These are phyloP conservation scores for Imleria badia DNA, from an alignment of 768 basidiomycete species.

Conservation along the genomic window DNA sequence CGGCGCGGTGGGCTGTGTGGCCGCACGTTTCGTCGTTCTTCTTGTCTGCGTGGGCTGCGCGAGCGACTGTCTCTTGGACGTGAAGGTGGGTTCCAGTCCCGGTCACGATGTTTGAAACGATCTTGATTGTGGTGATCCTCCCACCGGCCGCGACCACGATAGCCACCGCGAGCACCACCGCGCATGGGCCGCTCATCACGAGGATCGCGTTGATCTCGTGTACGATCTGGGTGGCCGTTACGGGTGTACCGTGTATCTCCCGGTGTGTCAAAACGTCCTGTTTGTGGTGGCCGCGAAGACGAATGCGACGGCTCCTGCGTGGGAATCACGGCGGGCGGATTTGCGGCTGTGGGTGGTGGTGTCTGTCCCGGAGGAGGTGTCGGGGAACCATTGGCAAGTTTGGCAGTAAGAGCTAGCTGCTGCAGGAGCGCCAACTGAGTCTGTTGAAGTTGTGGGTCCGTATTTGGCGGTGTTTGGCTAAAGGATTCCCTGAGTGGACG, in stretches of 20 bases:
- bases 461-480: constrained; percentile 69
- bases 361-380: constrained; percentile 26
- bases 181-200: constrained; percentile 53
- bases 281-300: not conserved
- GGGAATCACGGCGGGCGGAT: not conserved
- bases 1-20: constrained; percentile 62
- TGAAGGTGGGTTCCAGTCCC: constrained; percentile 36
- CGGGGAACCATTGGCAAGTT: constrained; percentile 33
- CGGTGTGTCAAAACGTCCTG: constrained; percentile 32
- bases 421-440: constrained; percentile 72
- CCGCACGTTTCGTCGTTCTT: constrained; percentile 47
- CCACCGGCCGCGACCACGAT: constrained; percentile 64
- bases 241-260: constrained; percentile 40
- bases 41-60: constrained; percentile 68
- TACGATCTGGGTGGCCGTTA: constrained; percentile 38
- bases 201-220: constrained; percentile 45
- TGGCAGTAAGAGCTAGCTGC: constrained; percentile 68
- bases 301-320: constrained; percentile 25
- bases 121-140: constrained; percentile 53
- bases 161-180: constrained; percentile 54
- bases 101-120: constrained; percentile 47
- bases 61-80: constrained; percentile 66
- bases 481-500: constrained; percentile 1
- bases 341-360: constrained; percentile 24
- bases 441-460: constrained; percentile 44